Base-by-base conservation (phyloP, 2,329 filamentous ascomycete genomes). In the Paecilomyces niveus region DNA sequence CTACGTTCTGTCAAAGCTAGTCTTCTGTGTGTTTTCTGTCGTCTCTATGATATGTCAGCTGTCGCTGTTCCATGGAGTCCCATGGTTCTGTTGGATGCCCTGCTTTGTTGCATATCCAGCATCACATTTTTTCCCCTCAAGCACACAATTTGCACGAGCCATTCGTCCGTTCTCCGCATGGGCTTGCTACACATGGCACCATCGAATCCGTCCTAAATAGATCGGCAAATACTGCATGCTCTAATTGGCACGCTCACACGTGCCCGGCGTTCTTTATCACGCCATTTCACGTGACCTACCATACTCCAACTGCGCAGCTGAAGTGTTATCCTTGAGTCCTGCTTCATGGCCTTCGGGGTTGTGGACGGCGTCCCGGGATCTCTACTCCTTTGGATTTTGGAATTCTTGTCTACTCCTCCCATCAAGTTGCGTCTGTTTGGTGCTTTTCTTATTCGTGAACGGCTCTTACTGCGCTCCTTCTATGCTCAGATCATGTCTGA, bases 211-310 rank as follows among this genome's bases (percentile, higher is more conserved):
- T 29, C 13, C 22, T 15, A 6, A 29, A 24, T 21, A 29, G 33
- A 50, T 45, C 26, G 22, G 56, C 10, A 9, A 8, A 35, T 54
- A 18, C n/a, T 21, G 29, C 24, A 15, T 9, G 18, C 24, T 24
- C 18, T 39, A 11, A 56, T 57, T 61, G 59, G 59, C 57, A 61
- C 31, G 39, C 7, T 58, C 18, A 21, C 15, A 24, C 66, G 70
- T 64, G 64, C 69, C 54, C 39, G 10, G 54, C 56, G 60, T 59
- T 63, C 61, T 55, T 54, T 65, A 71, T 74, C 64, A 65, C 70
- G 69, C 67, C 64, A 73, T 70, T 62, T 54, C 71, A 73, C 71
- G 71, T 74, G 71, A 74, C 60, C n/a, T 55, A 55, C 59, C 45
- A 55, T 45, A 18, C 39, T n/a, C 39, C 39, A 45, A 45, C 39